Percentiles rank a stretch among this genome's conserved stretches.
Evolutionary conservation across 2,329 filamentous ascomycete species (phyloP).

Genomic region (Sclerotinia sclerotiorum): DNA sequence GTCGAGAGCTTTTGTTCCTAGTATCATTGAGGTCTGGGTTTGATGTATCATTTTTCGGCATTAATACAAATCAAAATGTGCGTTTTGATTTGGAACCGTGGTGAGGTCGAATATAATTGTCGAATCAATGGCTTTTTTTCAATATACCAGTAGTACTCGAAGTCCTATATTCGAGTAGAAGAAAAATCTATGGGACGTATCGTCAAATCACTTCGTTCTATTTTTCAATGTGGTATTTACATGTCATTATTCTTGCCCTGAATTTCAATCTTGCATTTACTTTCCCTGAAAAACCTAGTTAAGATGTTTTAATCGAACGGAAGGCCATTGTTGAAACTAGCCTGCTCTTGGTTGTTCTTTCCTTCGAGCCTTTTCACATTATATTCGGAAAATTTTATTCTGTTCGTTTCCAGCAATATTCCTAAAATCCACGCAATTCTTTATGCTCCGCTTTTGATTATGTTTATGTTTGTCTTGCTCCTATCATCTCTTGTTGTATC

Average conservation of each 20-base stretch:
- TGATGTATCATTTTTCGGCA: neutral
- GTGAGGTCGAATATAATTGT: neutral
- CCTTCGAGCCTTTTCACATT: neutral
- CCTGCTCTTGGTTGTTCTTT: neutral
- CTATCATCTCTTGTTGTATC: conserved; percentile 5
- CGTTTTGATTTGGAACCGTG: neutral
- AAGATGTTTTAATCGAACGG: neutral
- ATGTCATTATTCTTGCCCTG: neutral
- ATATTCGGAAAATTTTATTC: neutral
- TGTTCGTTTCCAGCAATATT: neutral
- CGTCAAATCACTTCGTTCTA: neutral
- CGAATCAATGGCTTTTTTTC: neutral
- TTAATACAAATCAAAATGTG: no score
- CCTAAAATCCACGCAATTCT: neutral
- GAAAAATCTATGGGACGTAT: neutral
- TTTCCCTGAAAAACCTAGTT: neutral
- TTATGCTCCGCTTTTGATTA: neutral
- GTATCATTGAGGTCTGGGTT: neutral
- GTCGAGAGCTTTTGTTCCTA: neutral
- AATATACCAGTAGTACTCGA: conserved; percentile 5
- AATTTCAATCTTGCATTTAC: neutral
- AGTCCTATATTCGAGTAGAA: neutral
- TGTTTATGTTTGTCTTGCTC: neutral
- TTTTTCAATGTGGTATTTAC: neutral
- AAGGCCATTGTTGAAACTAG: neutral